These are phyloP conservation scores for Cyclotella sp. DNA, from an alignment of 108 stramenopile genomes.

Conservation along the genomic window DNA sequence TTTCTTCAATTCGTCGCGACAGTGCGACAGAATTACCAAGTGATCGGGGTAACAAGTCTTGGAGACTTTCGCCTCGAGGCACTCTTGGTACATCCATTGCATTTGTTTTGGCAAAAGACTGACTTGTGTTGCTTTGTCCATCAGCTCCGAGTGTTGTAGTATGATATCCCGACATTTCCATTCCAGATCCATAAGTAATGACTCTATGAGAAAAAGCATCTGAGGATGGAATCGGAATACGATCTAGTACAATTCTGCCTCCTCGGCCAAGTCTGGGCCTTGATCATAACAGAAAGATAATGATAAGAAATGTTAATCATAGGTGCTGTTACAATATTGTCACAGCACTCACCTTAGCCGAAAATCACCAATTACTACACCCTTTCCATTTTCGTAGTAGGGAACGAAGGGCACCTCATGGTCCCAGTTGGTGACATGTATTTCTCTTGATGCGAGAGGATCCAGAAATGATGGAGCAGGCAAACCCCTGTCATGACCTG, in stretches of 20 bases:
- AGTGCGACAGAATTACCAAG: slow-evolving; percentile 54
- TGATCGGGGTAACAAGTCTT: slow-evolving; percentile 73
- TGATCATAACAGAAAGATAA: slow-evolving; percentile 62
- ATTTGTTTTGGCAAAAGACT: slow-evolving; percentile 7
- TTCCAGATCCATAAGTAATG: slow-evolving; percentile 59
- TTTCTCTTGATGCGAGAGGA: slow-evolving; percentile 71
- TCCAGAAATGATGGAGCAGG: slow-evolving; percentile 80
- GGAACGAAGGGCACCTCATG: slow-evolving; percentile 70
- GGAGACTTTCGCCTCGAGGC: slow-evolving; percentile 53
- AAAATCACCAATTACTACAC: background rate
- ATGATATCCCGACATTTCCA: slow-evolving; percentile 35
- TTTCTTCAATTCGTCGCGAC: slow-evolving; percentile 71
- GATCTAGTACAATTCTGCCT: slow-evolving; percentile 84
- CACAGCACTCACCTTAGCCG: background rate
- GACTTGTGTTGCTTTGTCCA: slow-evolving; percentile 13
- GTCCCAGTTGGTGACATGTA: slow-evolving; percentile 57
- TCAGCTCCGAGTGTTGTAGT: slow-evolving; percentile 39
- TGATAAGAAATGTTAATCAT: slow-evolving; percentile 1
- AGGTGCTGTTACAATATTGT: too few species aligned
- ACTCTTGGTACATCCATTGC: slow-evolving; percentile 36
- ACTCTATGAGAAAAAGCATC: slow-evolving; percentile 45
- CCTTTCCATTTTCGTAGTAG: slow-evolving; percentile 64
- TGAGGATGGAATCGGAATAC: slow-evolving; percentile 59
- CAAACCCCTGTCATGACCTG: slow-evolving; percentile 81
- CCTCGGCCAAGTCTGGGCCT: slow-evolving; percentile 88